Base-by-base conservation (phyloP, 257 asterid genomes). In the Forsythia viridissima region DNA sequence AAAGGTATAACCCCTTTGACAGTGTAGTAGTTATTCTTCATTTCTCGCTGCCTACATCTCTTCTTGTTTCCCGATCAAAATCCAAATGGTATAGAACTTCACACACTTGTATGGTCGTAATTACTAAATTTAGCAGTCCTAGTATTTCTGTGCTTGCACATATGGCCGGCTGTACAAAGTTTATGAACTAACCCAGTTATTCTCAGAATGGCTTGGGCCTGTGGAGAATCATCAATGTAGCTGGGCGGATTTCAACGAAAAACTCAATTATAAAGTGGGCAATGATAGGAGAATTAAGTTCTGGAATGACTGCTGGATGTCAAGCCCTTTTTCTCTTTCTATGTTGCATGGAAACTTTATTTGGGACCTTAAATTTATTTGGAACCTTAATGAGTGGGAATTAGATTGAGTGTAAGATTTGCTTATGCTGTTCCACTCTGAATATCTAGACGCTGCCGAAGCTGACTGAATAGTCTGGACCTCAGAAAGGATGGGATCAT, bases 41-140 rank as follows among this genome's bases (percentile, higher is more conserved):
- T 79, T 24, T 52, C 48, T 30, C 59, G 12, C 61, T 73, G 24
- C 69, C 34, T 3, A 43, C 37, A 36, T 75, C 57, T 15, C 15
- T 40, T 51, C 43, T 65, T 37, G 72, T 76, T 21, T 41, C 39
- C 41, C 38, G 57, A 63, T 68, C 12, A 13, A 73, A 57, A 55
- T 59, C 74, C 30, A 38, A 51, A 55, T 59, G 38, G 68, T 73
- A 52, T 51, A 73, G 34, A 36, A 13, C 75, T 38, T 55, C 41
- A 52, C 77, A 43, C 67, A 48, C 36, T 70, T 73, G 48, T 46
- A 39, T 77, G 46, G 36, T 40, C 72, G 34, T 18, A 70, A 51
- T 70, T 61, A 70, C 71, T 55, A 12, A 66, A 40, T 71, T 77
- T 13, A 65, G 20, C 70, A 66, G 75, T 55, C 18, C 24, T 18